phyloP scores from a whole-genome alignment of 495 filamentous ascomycete species.

The Neurospora cerealis region DNA sequence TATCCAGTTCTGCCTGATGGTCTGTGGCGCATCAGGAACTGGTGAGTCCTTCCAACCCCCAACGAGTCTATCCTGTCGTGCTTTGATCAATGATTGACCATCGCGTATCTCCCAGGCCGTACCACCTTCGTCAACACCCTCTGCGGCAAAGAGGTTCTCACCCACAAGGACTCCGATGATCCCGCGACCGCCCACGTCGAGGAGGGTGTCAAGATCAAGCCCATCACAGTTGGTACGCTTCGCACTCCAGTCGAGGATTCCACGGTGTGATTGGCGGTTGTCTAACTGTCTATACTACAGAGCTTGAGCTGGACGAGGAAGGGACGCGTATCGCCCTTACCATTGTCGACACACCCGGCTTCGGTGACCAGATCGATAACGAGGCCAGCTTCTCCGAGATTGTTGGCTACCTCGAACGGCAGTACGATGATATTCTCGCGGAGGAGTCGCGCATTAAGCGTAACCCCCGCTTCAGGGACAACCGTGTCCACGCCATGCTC shows the following conservation, averaged over 20 bases:
- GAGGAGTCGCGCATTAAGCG: slow-evolving; percentile 99
- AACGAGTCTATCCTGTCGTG: background rate
- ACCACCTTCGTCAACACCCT: slow-evolving; percentile 99
- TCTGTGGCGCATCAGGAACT: slow-evolving; percentile 96
- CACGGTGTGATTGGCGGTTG: background rate
- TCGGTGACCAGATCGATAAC: slow-evolving; percentile 98
- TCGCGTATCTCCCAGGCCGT: slow-evolving; percentile 50
- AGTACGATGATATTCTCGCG: slow-evolving; percentile 98
- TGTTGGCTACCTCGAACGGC: slow-evolving; percentile 91
- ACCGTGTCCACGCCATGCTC: slow-evolving; percentile 92
- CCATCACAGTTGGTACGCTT: slow-evolving; percentile 85
- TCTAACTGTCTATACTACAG: slow-evolving; percentile 34
- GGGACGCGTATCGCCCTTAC: slow-evolving; percentile 96
- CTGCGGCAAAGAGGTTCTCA: slow-evolving; percentile 85
- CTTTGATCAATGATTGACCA: slow-evolving; percentile 11
- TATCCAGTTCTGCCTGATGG: slow-evolving; percentile 99
- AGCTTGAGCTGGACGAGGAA: slow-evolving; percentile 95
- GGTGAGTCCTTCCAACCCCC: slow-evolving; percentile 45
- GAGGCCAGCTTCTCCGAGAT: slow-evolving; percentile 98
- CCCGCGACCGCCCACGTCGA: slow-evolving; percentile 79
- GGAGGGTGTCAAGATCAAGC: slow-evolving; percentile 96
- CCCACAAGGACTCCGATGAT: slow-evolving; percentile 85
- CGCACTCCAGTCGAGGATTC: background rate
- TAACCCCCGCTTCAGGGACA: slow-evolving; percentile 98
- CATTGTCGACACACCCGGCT: slow-evolving; percentile 96